Base-by-base conservation (phyloP, 768 basidiomycete species). In the Podaxis sp. region DNA sequence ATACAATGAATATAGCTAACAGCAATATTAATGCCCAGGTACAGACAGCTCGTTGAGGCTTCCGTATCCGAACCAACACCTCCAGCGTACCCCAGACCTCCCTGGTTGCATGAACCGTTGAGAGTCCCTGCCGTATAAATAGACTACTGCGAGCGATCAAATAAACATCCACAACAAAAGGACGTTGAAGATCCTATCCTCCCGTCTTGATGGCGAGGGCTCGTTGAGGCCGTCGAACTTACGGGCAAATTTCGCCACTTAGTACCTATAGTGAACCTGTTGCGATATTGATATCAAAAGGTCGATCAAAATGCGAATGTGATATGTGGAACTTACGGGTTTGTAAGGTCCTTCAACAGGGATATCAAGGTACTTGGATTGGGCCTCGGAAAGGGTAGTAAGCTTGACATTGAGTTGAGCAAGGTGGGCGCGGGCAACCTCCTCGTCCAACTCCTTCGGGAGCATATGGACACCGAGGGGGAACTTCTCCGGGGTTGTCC, bases 401-500 rank as follows among this genome's bases (percentile, higher is more conserved):
- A 99, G 85, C 82, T 96, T 95, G 82, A 99, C 93, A 73, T 93
- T 94, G 71, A 99, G 84, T 73, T 92, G 89, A 55, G 82, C 84
- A 62, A 98, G 83, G 78, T 99, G 97, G 56, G 97, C 95, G 68
- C 96, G 93, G 49, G 97, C 97, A 68, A 99, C 97, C 79, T 98
- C 96, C 83, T 99, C 97, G 71, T 99, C 97, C 68, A 99, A 90
- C 65, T 93, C 89, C 84, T 99, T 99, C 67, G 96, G 97, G 55
- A 99, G 84, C 80, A 99, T 96, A 85, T 99, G 96, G 33, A 99
- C 96, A 66, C 97, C 97, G 69, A 99, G 85, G 55, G 92, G 90
- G 87, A 98, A 99, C 73, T 90, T 88, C 77, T 89, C 88, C 37
- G 90, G 87, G 67, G 87, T 92, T 49, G 93, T 96, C 95, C 95